A percentile compares a stretch with the other conserved stretches of the same genome.
These are phyloP conservation scores for Tetracladium marchalianum DNA, from an alignment of 495 filamentous ascomycete genomes.

Conservation along the genomic window DNA sequence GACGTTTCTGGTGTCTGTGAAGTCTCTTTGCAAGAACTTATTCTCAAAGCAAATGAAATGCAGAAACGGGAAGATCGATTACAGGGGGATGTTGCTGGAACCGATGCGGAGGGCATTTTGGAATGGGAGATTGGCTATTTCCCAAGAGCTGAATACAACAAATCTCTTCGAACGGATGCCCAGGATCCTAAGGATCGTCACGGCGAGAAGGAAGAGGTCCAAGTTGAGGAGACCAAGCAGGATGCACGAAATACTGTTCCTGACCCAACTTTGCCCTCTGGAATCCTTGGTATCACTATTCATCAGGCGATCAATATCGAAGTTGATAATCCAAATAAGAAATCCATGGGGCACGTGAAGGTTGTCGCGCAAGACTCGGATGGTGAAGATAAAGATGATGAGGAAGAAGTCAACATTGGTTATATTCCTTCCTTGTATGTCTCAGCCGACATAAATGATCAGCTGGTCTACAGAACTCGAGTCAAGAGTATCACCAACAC, in stretches of 20 bases:
- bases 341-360: slow-evolving; percentile 3
- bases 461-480: slow-evolving; percentile 4
- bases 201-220: slow-evolving; percentile 2
- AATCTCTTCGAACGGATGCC: slow-evolving; percentile 2
- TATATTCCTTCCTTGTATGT: slow-evolving; percentile 6
- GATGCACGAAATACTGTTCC: slow-evolving; percentile 6
- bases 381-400: slow-evolving; percentile 1
- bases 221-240: slow-evolving; percentile 2
- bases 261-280: background rate
- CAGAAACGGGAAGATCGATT: slow-evolving; percentile 5
- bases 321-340: slow-evolving; percentile 5
- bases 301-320: slow-evolving; percentile 7
- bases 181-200: slow-evolving; percentile 3
- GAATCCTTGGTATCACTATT: slow-evolving; percentile 4
- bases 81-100: slow-evolving; percentile 7
- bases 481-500: slow-evolving; percentile 5
- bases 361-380: slow-evolving; percentile 3
- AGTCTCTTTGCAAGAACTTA: slow-evolving; percentile 3
- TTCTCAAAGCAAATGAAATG: slow-evolving; percentile 6
- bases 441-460: slow-evolving; percentile 4
- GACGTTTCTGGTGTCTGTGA: slow-evolving; percentile 7
- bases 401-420: slow-evolving; percentile 1
- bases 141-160: slow-evolving; percentile 4
- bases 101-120: slow-evolving; percentile 5
- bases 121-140: slow-evolving; percentile 9